phyloP scores from a whole-genome alignment of 1,139 yeast species.

The Nematodospora anomalae region DNA sequence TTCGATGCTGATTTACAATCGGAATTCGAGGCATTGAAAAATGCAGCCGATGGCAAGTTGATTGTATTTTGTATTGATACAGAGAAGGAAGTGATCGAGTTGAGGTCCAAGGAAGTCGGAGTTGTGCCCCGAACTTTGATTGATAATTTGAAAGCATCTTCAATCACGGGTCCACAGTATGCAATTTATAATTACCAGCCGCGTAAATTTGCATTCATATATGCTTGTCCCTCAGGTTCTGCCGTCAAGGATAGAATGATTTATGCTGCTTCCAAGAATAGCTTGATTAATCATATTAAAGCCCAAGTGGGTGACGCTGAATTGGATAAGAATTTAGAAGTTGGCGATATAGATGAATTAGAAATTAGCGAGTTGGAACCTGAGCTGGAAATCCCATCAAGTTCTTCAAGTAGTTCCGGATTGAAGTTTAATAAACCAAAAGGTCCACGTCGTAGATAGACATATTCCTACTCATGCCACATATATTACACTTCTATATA shows the following conservation, averaged over 20 bases:
- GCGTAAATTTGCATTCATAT: conserved; percentile 55
- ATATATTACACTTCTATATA: conserved; percentile 16
- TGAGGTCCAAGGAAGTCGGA: conserved; percentile 16
- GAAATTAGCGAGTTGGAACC: conserved; percentile 41
- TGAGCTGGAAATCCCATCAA: conserved; percentile 13
- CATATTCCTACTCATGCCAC: no score
- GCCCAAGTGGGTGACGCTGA: conserved; percentile 25
- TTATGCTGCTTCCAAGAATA: conserved; percentile 80
- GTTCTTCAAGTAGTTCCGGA: conserved; percentile 16
- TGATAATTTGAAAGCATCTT: conserved; percentile 17
- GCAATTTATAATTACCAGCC: conserved; percentile 49
- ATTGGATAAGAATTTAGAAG: conserved; percentile 51
- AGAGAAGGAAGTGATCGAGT: conserved; percentile 27
- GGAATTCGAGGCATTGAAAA: conserved; percentile 22
- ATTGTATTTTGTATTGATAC: conserved; percentile 36
- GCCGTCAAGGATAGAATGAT: conserved; percentile 90
- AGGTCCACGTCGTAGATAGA: conserved; percentile 53
- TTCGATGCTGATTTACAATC: conserved; percentile 25
- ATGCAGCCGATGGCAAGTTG: conserved; percentile 19
- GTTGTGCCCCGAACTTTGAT: conserved; percentile 19
- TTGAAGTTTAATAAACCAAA: conserved; percentile 52
- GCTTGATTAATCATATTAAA: conserved; percentile 55
- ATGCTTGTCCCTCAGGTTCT: conserved; percentile 88
- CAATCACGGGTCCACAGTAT: conserved; percentile 44
- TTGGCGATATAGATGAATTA: conserved; percentile 68